phyloP scores from a whole-genome alignment of 441 rosid species.

The Croton laevigatus region DNA sequence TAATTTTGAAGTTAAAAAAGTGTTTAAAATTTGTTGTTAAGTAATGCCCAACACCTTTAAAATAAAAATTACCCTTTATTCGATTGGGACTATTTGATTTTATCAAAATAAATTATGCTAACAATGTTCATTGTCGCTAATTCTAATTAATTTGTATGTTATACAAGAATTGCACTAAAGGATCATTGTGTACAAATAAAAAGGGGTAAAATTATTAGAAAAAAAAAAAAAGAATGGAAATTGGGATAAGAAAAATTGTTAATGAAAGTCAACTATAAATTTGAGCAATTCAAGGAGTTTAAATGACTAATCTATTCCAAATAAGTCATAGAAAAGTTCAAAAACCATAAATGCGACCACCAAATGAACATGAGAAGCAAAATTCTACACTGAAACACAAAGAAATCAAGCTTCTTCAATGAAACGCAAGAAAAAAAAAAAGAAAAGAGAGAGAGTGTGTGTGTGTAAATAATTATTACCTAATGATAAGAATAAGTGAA shows the following conservation, averaged over 20 bases:
- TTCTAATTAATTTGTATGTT: too few species aligned
- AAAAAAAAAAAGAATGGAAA: background rate
- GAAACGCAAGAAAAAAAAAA: background rate
- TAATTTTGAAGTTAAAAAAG: too few species aligned
- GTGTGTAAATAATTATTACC: slow-evolving; percentile 16
- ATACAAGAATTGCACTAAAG: too few species aligned
- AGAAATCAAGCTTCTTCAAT: background rate
- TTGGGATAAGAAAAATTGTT: background rate
- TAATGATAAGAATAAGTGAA: slow-evolving; percentile 22
- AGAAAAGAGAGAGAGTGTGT: background rate
- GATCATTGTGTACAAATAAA: too few species aligned
- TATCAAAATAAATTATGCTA: too few species aligned
- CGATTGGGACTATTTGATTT: too few species aligned
- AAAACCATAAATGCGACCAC: background rate
- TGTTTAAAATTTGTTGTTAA: too few species aligned
- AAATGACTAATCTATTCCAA: background rate
- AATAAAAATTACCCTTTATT: too few species aligned
- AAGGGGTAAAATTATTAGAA: too few species aligned
- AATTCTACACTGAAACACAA: background rate
- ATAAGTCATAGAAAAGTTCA: slow-evolving; percentile 2
- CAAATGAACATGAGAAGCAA: background rate
- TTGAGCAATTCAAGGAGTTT: background rate
- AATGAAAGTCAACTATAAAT: background rate
- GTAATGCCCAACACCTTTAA: too few species aligned
- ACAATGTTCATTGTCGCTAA: too few species aligned